Conservation (phyloP, 352 stramenopile genomes). For the Phytophthora pisi region DNA sequence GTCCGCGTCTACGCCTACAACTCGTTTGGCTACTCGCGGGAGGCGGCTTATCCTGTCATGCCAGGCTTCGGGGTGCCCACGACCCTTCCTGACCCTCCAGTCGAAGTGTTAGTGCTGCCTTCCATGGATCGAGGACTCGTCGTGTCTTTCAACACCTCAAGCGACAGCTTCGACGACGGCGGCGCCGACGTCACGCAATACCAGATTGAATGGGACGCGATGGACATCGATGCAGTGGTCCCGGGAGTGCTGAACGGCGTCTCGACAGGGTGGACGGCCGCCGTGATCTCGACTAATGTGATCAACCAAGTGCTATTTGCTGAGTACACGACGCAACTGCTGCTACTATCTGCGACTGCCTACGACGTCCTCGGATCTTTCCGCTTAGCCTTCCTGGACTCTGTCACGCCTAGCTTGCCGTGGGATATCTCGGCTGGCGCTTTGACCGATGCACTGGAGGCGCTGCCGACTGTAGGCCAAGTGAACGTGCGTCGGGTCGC, state of each 20-base stretch:
- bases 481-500: conserved; percentile 78
- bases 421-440: conserved; percentile 82
- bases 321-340: conserved; percentile 85
- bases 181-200: conserved; percentile 86
- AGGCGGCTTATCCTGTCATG: conserved; percentile 66
- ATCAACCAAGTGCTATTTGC: conserved; percentile 82
- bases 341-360: conserved; percentile 79
- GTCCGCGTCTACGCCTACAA: conserved; percentile 94
- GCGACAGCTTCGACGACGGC: conserved; percentile 70
- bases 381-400: conserved; percentile 72
- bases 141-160: conserved; percentile 76
- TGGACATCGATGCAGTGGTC: conserved; percentile 76
- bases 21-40: conserved; percentile 89
- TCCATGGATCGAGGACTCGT: conserved; percentile 52
- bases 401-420: conserved; percentile 68
- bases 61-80: conserved; percentile 72
- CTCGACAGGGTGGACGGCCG: conserved; percentile 4
- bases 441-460: conserved; percentile 79
- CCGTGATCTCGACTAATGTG: conserved; percentile 30
- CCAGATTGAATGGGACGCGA: conserved; percentile 93
- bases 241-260: conserved; percentile 19
- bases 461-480: conserved; percentile 82
- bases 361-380: conserved; percentile 91
- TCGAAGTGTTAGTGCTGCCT: conserved; percentile 43
- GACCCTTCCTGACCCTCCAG: conserved; percentile 75